Conservation (phyloP, 176 grass and related monocot genomes). For the Hyparrhenia diplandra region DNA sequence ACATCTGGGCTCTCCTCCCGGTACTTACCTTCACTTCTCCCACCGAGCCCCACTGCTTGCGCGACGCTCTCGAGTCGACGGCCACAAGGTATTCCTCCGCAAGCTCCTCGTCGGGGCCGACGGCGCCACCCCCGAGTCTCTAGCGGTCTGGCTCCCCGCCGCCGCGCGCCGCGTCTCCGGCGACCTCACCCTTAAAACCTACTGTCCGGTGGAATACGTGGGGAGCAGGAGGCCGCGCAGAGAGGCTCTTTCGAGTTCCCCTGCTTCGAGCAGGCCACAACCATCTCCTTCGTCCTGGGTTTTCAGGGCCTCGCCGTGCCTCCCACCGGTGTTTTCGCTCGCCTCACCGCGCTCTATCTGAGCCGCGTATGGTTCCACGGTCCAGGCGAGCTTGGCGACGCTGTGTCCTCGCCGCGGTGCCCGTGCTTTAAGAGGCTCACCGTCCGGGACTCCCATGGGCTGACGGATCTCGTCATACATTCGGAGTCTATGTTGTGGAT, state of each 20-base stretch:
- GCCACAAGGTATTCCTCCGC: neutral
- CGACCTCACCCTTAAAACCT: neutral
- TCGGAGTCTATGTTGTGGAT: neutral
- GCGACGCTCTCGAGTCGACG: neutral
- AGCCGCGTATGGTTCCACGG: neutral
- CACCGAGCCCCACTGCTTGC: neutral
- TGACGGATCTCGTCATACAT: neutral
- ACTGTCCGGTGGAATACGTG: no score
- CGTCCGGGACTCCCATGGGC: neutral
- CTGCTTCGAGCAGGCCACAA: neutral
- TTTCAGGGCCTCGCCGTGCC: neutral
- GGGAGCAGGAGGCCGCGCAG: neutral
- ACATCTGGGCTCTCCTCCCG: slow-evolving; percentile 11
- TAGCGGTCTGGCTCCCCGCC: slow-evolving; percentile 13
- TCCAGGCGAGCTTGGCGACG: slow-evolving; percentile 4
- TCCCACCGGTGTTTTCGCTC: neutral
- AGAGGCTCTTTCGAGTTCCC: no score
- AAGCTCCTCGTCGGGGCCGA: neutral
- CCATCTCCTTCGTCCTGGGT: neutral
- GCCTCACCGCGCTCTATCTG: neutral
- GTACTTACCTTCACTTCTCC: neutral
- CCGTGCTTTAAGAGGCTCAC: neutral
- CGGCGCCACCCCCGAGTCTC: neutral
- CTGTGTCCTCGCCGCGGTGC: neutral
- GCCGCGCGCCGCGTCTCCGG: slow-evolving; percentile 16